These are phyloP conservation scores for Aspergillus pseudonomiae DNA, from an alignment of 2,329 filamentous ascomycete species.

Conservation along the genomic window DNA sequence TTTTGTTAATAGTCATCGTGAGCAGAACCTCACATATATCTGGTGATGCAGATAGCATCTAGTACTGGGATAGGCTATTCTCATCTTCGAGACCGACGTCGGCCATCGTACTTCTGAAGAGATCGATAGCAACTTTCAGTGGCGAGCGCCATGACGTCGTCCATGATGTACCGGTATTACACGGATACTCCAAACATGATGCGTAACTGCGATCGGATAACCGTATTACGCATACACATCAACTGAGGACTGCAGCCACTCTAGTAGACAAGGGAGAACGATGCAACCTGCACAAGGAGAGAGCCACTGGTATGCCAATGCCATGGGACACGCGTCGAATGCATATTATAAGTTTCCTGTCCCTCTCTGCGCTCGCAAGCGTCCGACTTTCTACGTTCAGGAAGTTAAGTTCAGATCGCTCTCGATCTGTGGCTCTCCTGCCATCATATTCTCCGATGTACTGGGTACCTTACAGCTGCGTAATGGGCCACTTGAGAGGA, in stretches of 20 bases:
- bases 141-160: not conserved
- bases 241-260: not conserved
- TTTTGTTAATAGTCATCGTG: not conserved
- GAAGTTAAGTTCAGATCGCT: no score
- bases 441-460: no score
- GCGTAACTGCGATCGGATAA: not conserved
- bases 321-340: no score
- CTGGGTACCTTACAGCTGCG: no score
- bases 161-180: not conserved
- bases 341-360: no score
- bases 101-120: not conserved
- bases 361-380: no score
- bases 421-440: no score
- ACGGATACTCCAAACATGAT: fast-evolving
- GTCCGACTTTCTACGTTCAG: no score
- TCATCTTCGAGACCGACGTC: not conserved
- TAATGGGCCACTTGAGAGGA: no score
- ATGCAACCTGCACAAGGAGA: not conserved
- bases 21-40: not conserved
- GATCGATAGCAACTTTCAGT: not conserved
- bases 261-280: no score
- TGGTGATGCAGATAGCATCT: not conserved
- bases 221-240: not conserved
- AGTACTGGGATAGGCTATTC: not conserved
- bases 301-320: not conserved